phyloP scores from a whole-genome alignment of 2,329 filamentous ascomycete species.

The Hymenoscyphus repandus region DNA sequence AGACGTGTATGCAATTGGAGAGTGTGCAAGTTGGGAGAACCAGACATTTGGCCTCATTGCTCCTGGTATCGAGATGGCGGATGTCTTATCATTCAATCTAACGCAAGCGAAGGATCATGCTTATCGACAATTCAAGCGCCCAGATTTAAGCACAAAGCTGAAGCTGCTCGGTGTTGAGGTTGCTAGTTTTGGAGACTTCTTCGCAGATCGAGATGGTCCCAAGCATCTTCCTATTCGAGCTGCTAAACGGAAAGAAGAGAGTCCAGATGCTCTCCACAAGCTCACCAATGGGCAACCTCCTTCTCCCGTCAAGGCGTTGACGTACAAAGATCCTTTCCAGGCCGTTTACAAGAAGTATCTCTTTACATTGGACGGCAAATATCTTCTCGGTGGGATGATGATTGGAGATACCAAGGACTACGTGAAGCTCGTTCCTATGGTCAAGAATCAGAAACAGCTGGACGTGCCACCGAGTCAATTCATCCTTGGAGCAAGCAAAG shows the following conservation, averaged over 20 bases:
- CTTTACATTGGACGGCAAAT: conserved; percentile 85
- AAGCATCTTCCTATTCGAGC: conserved; percentile 62
- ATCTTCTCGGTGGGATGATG: conserved; percentile 94
- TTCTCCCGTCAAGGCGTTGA: conserved; percentile 71
- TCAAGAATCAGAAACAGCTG: conserved; percentile 75
- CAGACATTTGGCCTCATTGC: conserved; percentile 87
- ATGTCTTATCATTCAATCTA: conserved; percentile 85
- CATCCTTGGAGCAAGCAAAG: conserved; percentile 72
- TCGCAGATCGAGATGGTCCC: conserved; percentile 80
- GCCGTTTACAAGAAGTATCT: conserved; percentile 92
- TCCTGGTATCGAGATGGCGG: conserved; percentile 88
- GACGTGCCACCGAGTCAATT: conserved; percentile 73
- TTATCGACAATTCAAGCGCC: conserved; percentile 67
- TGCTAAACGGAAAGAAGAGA: conserved; percentile 38
- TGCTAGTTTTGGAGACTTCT: conserved; percentile 90
- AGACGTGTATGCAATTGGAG: conserved; percentile 81
- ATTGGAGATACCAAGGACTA: conserved; percentile 90
- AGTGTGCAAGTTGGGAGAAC: conserved; percentile 84
- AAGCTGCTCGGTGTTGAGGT: conserved; percentile 89
- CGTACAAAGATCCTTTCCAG: conserved; percentile 83
- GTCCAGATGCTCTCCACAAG: conserved; percentile 37
- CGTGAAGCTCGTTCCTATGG: conserved; percentile 80
- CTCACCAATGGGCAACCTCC: conserved; percentile 50
- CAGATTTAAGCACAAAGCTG: conserved; percentile 85
- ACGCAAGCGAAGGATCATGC: conserved; percentile 73